Evolutionary conservation across 2,329 filamentous ascomycete genomes (phyloP), one percentile per base, ranked within the genome.

Genomic region (Colletotrichum tabaci): DNA sequence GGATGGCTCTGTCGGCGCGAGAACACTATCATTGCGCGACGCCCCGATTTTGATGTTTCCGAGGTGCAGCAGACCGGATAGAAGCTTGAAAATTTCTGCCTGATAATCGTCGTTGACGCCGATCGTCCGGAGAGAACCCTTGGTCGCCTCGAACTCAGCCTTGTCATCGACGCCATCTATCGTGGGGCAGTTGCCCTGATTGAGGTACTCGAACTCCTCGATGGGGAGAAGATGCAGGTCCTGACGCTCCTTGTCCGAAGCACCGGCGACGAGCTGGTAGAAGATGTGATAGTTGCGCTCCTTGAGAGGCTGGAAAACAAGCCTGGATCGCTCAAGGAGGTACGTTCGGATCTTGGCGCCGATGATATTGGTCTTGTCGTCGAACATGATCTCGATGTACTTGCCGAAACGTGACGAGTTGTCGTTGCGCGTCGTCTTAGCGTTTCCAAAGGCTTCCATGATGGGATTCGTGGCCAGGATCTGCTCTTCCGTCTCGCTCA

Each of bases 311-410:
- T 99, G 96, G 83, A 98, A 99, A 21, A 98, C 96, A 77, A 99
- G 87, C 84, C 96, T 92, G 73, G 96, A 98, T 72, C 96, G 93
- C 82, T 99, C 96, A 55, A 99, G 87, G 75, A 99, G 87, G 80
- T 99, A 99, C 67, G 95, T 98, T 77, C 96, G 90, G 80, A 99
- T 99, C 86, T 97, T 97, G 67, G 96, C 96, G 76, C 96, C 96
- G 79, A 98, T 98, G 78, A 99, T 99, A 81, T 97, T 96, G 74
- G 94, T 98, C 78, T 92, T 90, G 74, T 94, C 90, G 84, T 98
- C 95, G 82, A 99, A 99, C 94, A 98, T 96, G 81, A 99, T 99
- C 85, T 99, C 96, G 77, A 99, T 98, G 83, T 99, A 99, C 87
- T 99, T 99, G 82, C 96, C 96, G 83, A 99, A 99, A 79, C 96